Conservation (phyloP, 208 protist genomes). For the Leishmania lainsoni region DNA sequence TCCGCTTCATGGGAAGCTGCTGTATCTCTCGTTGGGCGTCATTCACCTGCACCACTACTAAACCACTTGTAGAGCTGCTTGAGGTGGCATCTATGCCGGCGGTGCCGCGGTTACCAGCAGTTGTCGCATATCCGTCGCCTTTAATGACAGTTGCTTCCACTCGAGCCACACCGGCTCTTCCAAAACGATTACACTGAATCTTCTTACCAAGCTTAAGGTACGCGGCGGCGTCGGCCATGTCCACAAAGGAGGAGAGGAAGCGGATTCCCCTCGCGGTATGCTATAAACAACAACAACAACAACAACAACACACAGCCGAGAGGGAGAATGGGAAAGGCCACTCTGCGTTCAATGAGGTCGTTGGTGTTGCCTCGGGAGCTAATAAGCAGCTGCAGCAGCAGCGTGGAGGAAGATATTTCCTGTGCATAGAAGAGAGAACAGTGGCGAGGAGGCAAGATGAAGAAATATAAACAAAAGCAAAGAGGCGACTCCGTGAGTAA, state of each 20-base stretch:
- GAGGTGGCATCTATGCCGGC: background rate
- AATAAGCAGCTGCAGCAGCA: background rate
- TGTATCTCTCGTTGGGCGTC: constrained; percentile 11
- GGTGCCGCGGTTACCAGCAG: background rate
- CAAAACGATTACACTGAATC: constrained; percentile 25
- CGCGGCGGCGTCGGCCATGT: constrained; percentile 19
- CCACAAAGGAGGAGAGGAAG: background rate
- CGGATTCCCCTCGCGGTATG: background rate
- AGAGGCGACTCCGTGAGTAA: background rate
- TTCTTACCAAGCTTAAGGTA: constrained; percentile 16
- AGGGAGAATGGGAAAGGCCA: background rate
- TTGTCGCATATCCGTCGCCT: background rate
- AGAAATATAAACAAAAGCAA: background rate
- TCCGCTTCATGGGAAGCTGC: constrained; percentile 34
- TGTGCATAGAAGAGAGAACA: background rate
- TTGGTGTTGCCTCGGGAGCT: background rate
- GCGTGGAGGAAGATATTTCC: background rate
- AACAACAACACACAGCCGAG: background rate
- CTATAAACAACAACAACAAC: background rate
- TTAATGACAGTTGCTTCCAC: background rate
- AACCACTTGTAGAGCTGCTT: background rate
- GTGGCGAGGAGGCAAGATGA: background rate
- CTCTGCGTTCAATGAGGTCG: background rate
- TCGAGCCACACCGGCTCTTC: constrained; percentile 21
- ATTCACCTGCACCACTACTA: constrained; percentile 19